A percentile compares a stretch with the other conserved stretches of the same genome.
Evolutionary conservation across 495 filamentous ascomycete genomes (phyloP).

Genomic region (Amniculicola lignicola): DNA sequence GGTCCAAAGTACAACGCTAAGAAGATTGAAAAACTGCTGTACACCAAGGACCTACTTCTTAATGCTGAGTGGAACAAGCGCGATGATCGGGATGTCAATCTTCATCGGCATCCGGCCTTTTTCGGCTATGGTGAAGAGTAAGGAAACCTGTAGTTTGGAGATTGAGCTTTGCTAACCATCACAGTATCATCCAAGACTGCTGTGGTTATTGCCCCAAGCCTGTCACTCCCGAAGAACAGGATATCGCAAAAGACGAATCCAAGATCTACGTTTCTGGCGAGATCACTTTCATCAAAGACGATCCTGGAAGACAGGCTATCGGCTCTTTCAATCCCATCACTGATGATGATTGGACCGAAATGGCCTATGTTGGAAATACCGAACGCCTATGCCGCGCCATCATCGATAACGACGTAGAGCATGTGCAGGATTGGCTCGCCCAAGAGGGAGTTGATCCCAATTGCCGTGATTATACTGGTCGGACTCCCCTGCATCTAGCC

Average conservation of each 20-base stretch:
- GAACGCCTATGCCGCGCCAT: conserved; percentile 72
- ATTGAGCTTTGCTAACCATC: too few species aligned
- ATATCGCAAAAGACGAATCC: conserved; percentile 64
- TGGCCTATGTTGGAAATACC: conserved; percentile 72
- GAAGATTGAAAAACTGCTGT: conserved; percentile 73
- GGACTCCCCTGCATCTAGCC: conserved; percentile 76
- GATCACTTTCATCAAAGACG: conserved; percentile 69
- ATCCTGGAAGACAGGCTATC: conserved; percentile 73
- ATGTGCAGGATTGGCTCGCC: conserved; percentile 64
- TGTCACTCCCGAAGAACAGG: conserved; percentile 62
- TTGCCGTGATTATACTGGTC: conserved; percentile 57
- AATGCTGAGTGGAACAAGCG: conserved; percentile 83
- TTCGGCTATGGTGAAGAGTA: conserved; percentile 65
- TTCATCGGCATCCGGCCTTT: conserved; percentile 77
- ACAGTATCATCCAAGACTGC: conserved; percentile 72
- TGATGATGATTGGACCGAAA: conserved; percentile 75
- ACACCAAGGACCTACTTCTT: conserved; percentile 74
- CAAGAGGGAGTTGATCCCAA: conserved; percentile 61
- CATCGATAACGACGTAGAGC: conserved; percentile 61
- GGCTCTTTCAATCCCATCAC: conserved; percentile 75
- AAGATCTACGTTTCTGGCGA: conserved; percentile 70
- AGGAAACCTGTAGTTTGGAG: too few species aligned
- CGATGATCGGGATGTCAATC: conserved; percentile 64
- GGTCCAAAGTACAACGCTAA: conserved; percentile 64
- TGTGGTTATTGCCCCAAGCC: conserved; percentile 73